These are phyloP conservation scores for Penicillium verhagenii DNA, from an alignment of 495 filamentous ascomycete species.

Conservation along the genomic window DNA sequence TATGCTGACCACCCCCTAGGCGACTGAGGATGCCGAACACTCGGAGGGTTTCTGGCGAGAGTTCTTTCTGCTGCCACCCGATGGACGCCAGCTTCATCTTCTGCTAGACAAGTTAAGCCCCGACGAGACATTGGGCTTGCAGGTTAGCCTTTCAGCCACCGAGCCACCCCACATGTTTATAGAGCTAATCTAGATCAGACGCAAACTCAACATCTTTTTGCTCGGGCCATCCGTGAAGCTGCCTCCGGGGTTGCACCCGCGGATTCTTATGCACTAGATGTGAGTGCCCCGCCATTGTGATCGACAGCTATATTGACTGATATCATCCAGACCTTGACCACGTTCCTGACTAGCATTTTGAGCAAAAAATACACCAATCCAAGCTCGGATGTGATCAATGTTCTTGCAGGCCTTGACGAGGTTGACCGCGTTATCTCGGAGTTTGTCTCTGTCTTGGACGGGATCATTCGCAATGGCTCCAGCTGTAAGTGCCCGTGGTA, in stretches of 20 bases:
- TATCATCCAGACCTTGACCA: conserved; percentile 73
- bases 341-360: conserved; percentile 77
- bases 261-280: conserved; percentile 84
- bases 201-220: conserved; percentile 78
- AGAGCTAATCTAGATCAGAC: conserved; percentile 35
- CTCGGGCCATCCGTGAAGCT: conserved; percentile 66
- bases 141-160: conserved; percentile 43
- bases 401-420: conserved; percentile 83
- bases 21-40: conserved; percentile 55
- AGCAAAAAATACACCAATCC: conserved; percentile 93
- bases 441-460: conserved; percentile 80
- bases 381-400: conserved; percentile 88
- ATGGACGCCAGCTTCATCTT: conserved; percentile 60
- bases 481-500: conserved; percentile 51
- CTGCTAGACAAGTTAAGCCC: conserved; percentile 66
- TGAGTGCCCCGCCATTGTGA: conserved; percentile 43
- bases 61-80: conserved; percentile 85
- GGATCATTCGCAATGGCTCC: conserved; percentile 74
- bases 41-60: conserved; percentile 94
- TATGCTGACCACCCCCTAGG: conserved; percentile 4
- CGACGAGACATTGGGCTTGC: conserved; percentile 72
- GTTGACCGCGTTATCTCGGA: conserved; percentile 84
- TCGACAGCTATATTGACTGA: conserved; percentile 36
- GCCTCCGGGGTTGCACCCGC: conserved; percentile 59
- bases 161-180: conserved; percentile 9